Base-by-base conservation (phyloP, 2,329 filamentous ascomycete genomes). In the Metarhizium album region DNA sequence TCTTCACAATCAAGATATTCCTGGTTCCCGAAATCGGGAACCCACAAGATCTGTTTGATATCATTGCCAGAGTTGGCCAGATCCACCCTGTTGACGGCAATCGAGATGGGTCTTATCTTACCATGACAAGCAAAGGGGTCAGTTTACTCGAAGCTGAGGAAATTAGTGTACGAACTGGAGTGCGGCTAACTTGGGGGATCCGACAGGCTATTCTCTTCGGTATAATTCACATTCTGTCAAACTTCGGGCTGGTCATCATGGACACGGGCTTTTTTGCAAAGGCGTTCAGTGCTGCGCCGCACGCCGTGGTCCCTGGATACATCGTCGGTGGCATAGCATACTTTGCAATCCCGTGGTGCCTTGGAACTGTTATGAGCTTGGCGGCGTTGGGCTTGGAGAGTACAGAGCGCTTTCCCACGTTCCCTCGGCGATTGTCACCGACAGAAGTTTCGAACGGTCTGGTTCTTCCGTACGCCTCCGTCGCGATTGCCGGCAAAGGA, bases 401-500 rank as follows among this genome's bases (percentile, higher is more conserved):
- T 7, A 69, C 65, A 0, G 67, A 74, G 0, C 64, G 67, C 0
- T 81, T 79, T 49, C 78, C 78, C 0, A 81, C 75, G 0, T 80
- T 72, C 45, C 77, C 77, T 2, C 59, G 72, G 4, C 65, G 79
- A 9, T 80, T 87, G 72, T 71, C 74, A 14, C 61, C 74, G 0
- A 68, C 71, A 1, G 83, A 88, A 56, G 78, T 88, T 3, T 79
- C 75, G 2, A 82, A 82, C 14, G 84, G 84, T 0, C 70, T 89
- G 1, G 84, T 87, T 0, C 69, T 88, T 2, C 84, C 85, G 0
- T 82, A 85, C 53, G 84, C 82, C 2, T 82, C 46, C 11, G 46
- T 85, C 24, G 82, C 84, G 2, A 65, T 88, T 27, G 74, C 86
- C 2, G 85, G 85, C 0, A 83, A 81, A 55, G 84, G 84, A 8